Conservation (phyloP, 345 rosid genomes). For the Microthlaspi erraticum region DNA sequence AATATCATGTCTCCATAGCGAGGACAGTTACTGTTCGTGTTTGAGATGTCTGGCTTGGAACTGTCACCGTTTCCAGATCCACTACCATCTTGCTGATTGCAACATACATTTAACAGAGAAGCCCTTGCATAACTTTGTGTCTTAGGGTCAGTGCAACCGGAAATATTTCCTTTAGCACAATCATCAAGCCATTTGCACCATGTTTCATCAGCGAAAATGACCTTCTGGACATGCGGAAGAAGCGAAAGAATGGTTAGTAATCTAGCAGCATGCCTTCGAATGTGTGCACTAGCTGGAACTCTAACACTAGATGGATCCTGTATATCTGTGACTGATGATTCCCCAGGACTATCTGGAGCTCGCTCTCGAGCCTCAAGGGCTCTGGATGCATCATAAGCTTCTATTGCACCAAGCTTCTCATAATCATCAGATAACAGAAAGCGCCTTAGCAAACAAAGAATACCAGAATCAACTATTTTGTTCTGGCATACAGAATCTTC, state of each 20-base stretch:
- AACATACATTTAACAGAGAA: constrained; percentile 67
- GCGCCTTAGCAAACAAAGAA: constrained; percentile 85
- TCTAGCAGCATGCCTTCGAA: constrained; percentile 93
- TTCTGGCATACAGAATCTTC: constrained; percentile 73
- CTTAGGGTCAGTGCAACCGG: constrained; percentile 83
- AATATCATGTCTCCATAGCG: constrained; percentile 73
- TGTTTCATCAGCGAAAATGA: constrained; percentile 65
- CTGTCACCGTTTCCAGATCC: constrained; percentile 43
- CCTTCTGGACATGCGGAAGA: constrained; percentile 77
- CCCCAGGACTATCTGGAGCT: constrained; percentile 51
- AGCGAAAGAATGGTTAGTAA: constrained; percentile 80
- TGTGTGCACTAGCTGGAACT: constrained; percentile 90
- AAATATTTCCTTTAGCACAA: constrained; percentile 78
- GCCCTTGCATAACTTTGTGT: constrained; percentile 92
- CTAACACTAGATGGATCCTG: constrained; percentile 66
- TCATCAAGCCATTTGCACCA: constrained; percentile 95
- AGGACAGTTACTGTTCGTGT: constrained; percentile 58
- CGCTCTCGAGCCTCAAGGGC: constrained; percentile 62
- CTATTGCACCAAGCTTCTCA: constrained; percentile 87
- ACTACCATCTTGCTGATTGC: constrained; percentile 54
- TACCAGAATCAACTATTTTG: constrained; percentile 67
- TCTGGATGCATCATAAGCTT: constrained; percentile 94
- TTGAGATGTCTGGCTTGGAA: constrained; percentile 47
- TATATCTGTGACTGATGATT: constrained; percentile 48
- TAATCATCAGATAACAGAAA: constrained; percentile 83